phyloP scores from a whole-genome alignment of 2,329 filamentous ascomycete species.

The Capronia coronata region DNA sequence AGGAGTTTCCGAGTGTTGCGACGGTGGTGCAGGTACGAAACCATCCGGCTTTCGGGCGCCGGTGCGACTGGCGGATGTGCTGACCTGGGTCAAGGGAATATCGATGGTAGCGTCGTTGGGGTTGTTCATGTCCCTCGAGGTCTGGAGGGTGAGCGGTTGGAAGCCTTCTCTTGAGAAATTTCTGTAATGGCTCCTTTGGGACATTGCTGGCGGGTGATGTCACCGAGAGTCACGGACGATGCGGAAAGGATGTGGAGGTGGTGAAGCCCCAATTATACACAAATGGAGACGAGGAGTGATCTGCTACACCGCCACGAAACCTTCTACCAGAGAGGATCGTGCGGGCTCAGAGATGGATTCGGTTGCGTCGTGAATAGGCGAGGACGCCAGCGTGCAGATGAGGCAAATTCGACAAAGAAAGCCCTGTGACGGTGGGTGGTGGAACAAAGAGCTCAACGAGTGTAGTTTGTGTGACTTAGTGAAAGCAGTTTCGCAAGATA shows the following conservation, averaged over 20 bases:
- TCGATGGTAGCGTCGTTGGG: slow-evolving; percentile 53
- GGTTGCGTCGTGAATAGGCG: not conserved
- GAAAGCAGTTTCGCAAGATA: not conserved
- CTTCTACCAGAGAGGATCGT: slow-evolving; percentile 6
- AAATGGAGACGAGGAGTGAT: not conserved
- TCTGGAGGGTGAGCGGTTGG: slow-evolving; percentile 36
- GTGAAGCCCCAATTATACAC: not conserved
- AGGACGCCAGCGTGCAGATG: not conserved
- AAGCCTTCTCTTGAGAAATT: slow-evolving; percentile 43
- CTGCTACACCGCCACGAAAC: not conserved
- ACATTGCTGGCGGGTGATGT: slow-evolving; percentile 18
- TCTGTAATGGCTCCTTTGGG: slow-evolving; percentile 29
- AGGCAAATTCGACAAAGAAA: not conserved
- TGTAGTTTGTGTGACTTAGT: slow-evolving; percentile 1
- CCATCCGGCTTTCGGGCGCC: slow-evolving; percentile 39
- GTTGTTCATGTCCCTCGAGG: slow-evolving; percentile 39
- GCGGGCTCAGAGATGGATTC: not conserved
- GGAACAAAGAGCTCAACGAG: slow-evolving; percentile 9
- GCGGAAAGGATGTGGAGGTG: slow-evolving; percentile 15
- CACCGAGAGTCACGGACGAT: slow-evolving; percentile 10
- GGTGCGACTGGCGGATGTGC: slow-evolving; percentile 42
- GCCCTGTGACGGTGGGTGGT: not conserved
- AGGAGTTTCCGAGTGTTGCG: slow-evolving; percentile 26
- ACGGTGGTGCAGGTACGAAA: slow-evolving; percentile 33
- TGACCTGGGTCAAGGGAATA: slow-evolving; percentile 55